A percentile compares a stretch with the other conserved stretches of the same genome.
These are phyloP conservation scores for Hygrophila difformis DNA, from an alignment of 257 asterid genomes.

Conservation along the genomic window DNA sequence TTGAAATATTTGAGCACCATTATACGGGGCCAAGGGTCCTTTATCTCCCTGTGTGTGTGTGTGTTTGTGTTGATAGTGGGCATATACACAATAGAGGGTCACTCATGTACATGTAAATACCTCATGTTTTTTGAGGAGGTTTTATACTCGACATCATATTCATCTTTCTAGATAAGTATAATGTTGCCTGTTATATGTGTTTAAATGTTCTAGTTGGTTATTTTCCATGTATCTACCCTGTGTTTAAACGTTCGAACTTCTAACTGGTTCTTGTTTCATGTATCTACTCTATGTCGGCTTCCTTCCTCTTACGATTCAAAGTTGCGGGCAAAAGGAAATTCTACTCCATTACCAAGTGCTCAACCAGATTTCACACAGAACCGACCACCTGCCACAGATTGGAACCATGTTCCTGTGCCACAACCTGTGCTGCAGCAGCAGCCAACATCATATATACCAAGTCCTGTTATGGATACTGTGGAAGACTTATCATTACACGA, in stretches of 20 bases:
- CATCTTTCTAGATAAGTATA: too few relatives aligned
- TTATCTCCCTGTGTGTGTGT: too few relatives aligned
- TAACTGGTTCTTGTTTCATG: not conserved
- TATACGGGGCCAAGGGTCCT: too few relatives aligned
- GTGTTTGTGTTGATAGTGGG: too few relatives aligned
- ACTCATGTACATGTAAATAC: too few relatives aligned
- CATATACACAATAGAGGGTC: too few relatives aligned
- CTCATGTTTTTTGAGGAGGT: too few relatives aligned
- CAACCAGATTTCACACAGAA: conserved; percentile 42
- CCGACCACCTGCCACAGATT: conserved; percentile 29
- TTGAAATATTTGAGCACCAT: too few relatives aligned
- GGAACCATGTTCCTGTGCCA: conserved; percentile 49
- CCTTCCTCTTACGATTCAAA: conserved; percentile 6
- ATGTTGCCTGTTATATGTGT: too few relatives aligned
- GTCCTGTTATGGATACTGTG: conserved; percentile 25
- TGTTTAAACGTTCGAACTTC: too few relatives aligned
- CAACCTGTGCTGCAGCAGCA: conserved; percentile 23
- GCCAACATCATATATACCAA: conserved; percentile 22
- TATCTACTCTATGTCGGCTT: not conserved
- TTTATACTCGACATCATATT: too few relatives aligned
- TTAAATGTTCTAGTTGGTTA: not conserved
- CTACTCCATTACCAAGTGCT: conserved; percentile 29
- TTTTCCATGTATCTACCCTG: not conserved
- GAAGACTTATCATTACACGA: conserved; percentile 41
- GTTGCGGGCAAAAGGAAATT: conserved; percentile 56